Base-by-base conservation (phyloP, 306 rosid species). In the Begonia masoniana region DNA sequence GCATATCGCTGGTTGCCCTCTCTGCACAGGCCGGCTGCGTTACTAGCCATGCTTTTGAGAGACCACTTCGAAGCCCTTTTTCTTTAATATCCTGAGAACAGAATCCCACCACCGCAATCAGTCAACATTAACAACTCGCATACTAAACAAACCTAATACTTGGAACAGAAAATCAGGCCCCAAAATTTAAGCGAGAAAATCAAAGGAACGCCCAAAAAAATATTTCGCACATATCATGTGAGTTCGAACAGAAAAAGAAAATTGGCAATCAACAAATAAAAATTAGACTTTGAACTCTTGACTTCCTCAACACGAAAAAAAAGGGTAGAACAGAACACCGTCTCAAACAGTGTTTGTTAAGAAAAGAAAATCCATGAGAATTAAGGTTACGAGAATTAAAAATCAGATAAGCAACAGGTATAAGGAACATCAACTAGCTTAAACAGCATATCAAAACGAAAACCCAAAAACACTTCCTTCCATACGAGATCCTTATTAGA, bases 1-100 rank as follows among this genome's bases (percentile, higher is more conserved):
- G 79, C 95, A 87, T 74, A 65, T 92, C 99, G 69, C 87, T 92
- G 1, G 96, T 92, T 39, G 96, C 96, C 80, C 93, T 92, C 77
- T 92, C 95, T 8, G 88, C 95, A 60, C 80, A 86, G 39, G 39
- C 9, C 21, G 87, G 87, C 88, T 12, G 87, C 96, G 62, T 76
- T 70, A 62, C 72, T 74, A 58, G 95, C 86, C 99, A 86, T 92
- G 41, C 66, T 62, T 58, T 15, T 35, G 10, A 36, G 51, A n/a
- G n/a, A 45, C 49, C 49, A 45, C 39, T 31, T 31, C 15, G 15
- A 12, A 11, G 13, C 49, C 49, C 49, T 45, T 45, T n/a, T 6
- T 45, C 49, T 45, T 31, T 31, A 7, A 31, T 31, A 31, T 45
- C 9, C 49, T 45, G 49, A 31, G 49, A 45, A 10, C n/a, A n/a